Evolutionary conservation across 768 basidiomycete genomes (phyloP).

Genomic region (Collybiopsis confluens): DNA sequence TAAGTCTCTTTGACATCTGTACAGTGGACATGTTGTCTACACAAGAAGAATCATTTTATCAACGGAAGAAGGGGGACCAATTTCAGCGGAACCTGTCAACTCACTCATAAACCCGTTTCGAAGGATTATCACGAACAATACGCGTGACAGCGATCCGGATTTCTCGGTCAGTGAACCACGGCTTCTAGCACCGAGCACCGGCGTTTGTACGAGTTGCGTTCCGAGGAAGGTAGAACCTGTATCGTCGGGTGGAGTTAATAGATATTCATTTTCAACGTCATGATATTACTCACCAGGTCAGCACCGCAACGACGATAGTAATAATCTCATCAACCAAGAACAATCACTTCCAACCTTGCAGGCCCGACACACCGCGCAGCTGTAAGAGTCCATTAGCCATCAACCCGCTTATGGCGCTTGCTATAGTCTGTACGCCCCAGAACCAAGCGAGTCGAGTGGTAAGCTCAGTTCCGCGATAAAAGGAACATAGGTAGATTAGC

Average conservation of each 20-base stretch:
- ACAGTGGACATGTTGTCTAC: conserved; percentile 29
- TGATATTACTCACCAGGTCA: conserved; percentile 23
- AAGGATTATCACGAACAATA: conserved; percentile 32
- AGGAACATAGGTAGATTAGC: conserved; percentile 37
- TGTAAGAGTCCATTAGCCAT: conserved; percentile 37
- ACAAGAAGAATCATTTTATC: no score
- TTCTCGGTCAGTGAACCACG: conserved; percentile 31
- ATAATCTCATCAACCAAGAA: conserved; percentile 36
- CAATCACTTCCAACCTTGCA: conserved; percentile 36
- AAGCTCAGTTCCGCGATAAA: conserved; percentile 41
- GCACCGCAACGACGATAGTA: conserved; percentile 28
- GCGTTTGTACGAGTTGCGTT: conserved; percentile 24
- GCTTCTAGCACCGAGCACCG: conserved; percentile 25
- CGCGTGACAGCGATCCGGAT: conserved; percentile 31
- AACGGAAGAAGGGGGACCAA: background rate
- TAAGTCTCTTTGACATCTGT: conserved; percentile 32
- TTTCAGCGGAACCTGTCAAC: conserved; percentile 5
- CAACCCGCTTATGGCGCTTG: conserved; percentile 35
- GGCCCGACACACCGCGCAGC: conserved; percentile 26
- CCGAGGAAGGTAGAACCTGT: conserved; percentile 33
- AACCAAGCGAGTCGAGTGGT: conserved; percentile 37
- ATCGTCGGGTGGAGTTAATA: no score
- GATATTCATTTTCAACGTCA: background rate
- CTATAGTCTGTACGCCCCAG: conserved; percentile 36
- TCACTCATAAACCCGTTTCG: conserved; percentile 35